These are phyloP conservation scores for Populus davidiana DNA, from an alignment of 345 rosid genomes.

Conservation along the genomic window DNA sequence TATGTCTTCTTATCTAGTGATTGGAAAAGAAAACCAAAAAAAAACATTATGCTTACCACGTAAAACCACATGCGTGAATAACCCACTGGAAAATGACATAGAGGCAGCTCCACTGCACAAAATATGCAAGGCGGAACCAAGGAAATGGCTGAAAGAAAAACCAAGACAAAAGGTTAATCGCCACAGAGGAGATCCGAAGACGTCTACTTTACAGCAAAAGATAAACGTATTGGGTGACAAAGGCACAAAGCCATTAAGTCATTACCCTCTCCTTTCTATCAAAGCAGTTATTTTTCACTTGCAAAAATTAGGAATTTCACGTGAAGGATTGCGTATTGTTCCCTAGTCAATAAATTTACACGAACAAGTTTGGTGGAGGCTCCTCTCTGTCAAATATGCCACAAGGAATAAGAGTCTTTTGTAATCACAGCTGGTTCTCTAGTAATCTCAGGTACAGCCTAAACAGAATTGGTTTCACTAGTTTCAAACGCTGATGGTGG, in stretches of 20 bases:
- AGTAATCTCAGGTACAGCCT: too few relatives aligned
- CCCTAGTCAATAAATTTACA: too few relatives aligned
- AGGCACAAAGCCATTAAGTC: not conserved
- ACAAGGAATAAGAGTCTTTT: too few relatives aligned
- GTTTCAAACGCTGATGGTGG: too few relatives aligned
- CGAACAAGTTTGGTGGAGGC: too few relatives aligned
- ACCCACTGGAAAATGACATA: conserved; percentile 83
- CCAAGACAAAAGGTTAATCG: not conserved
- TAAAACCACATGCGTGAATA: conserved; percentile 71
- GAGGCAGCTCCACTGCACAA: conserved; percentile 70
- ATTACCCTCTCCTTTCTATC: not conserved
- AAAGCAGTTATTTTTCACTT: not conserved
- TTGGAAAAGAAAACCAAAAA: not conserved
- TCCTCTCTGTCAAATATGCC: too few relatives aligned
- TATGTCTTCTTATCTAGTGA: not conserved
- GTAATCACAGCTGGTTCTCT: too few relatives aligned
- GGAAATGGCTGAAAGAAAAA: conserved; percentile 47
- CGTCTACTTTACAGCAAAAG: not conserved
- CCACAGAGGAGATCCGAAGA: not conserved
- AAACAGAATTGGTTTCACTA: too few relatives aligned
- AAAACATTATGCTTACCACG: conserved; percentile 46
- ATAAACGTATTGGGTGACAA: not conserved
- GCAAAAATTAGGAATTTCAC: not conserved
- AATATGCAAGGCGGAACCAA: conserved; percentile 81
- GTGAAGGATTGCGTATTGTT: not conserved